phyloP scores from a whole-genome alignment of 805 yeast species.

The Candida sonorensis region DNA sequence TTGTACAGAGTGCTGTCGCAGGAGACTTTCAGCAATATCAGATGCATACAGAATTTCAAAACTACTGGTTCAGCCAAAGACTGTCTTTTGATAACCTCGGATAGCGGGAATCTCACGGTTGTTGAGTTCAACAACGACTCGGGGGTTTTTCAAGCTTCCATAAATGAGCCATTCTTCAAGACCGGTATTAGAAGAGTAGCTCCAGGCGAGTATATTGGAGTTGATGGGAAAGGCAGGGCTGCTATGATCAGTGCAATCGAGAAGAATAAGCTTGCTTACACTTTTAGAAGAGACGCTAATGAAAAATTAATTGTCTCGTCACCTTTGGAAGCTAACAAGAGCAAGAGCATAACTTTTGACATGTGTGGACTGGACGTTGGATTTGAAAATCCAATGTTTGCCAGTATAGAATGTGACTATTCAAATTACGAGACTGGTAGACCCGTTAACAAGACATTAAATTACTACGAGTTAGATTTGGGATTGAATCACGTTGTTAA shows the following conservation, averaged over 20 bases:
- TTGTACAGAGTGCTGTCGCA: conserved; percentile 36
- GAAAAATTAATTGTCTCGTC: conserved; percentile 49
- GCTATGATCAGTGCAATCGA: conserved; percentile 67
- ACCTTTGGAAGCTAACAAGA: conserved; percentile 63
- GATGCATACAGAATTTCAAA: conserved; percentile 45
- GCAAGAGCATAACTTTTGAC: conserved; percentile 43
- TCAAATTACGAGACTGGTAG: conserved; percentile 20
- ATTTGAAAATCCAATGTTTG: conserved; percentile 80
- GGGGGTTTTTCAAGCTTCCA: conserved; percentile 30
- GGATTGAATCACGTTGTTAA: conserved; percentile 75
- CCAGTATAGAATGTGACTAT: conserved; percentile 63
- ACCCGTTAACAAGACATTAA: conserved; percentile 30
- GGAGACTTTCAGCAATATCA: conserved; percentile 51
- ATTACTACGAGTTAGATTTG: conserved; percentile 76
- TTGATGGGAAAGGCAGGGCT: conserved; percentile 70
- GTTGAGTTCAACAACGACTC: conserved; percentile 25
- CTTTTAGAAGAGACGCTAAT: conserved; percentile 43
- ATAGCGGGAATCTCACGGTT: conserved; percentile 66
- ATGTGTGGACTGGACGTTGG: conserved; percentile 65
- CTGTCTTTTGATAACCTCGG: conserved; percentile 62
- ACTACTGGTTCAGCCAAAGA: conserved; percentile 50
- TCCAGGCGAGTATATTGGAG: conserved; percentile 67
- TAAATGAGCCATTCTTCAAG: conserved; percentile 65
- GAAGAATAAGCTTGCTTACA: conserved; percentile 63
- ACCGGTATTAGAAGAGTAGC: conserved; percentile 67